Base-by-base conservation (phyloP, 2,329 filamentous ascomycete genomes). In the Aspergillus sp. region DNA sequence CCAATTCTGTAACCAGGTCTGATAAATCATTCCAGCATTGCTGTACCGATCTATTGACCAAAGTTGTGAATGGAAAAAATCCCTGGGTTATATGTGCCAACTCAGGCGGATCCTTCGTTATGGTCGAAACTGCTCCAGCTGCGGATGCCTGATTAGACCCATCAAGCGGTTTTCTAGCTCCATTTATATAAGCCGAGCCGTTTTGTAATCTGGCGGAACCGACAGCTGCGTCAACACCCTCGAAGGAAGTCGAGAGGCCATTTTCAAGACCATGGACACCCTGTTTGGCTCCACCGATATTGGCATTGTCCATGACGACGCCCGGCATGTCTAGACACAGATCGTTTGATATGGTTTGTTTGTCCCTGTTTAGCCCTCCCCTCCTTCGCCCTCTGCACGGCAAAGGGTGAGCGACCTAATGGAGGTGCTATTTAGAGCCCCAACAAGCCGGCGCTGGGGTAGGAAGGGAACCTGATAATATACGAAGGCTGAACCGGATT, bases 21-120 rank as follows among this genome's bases (percentile, higher is more conserved):
- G 81, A 76, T 29, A 97, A 74, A 43, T 85, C 81, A 61, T 88
- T 88, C 67, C 90, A 90, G 39, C 87, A 89, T 58, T 85, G 82
- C 66, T 96, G 90, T 30, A 88, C 85, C 32, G 93, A 78, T 53
- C 93, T 83, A 51, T 82, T 79, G 41, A 97, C 76, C 37, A 98
- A 71, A 10, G 78, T 78, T 5, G 83, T 82, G 13, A 97, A 75
- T 4, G 88, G 83, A 44, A 91, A 77, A 62, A 90, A 94, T 30
- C 82, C 84, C 45, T 83, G 73, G 0, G 84, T 84, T 46, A 95
- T 85, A 59, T 95, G 88, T 38, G 69, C 66, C 33, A 83, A 66
- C 48, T 77, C 72, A 11, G 77, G 78, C 3, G 76, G 74, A 7
- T 44, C 37, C 37, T 30, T 39, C 11, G 44, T 34, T 13, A 28